Evolutionary conservation across 305 asterid genomes (phyloP).

Genomic region (Solanum hybrid): DNA sequence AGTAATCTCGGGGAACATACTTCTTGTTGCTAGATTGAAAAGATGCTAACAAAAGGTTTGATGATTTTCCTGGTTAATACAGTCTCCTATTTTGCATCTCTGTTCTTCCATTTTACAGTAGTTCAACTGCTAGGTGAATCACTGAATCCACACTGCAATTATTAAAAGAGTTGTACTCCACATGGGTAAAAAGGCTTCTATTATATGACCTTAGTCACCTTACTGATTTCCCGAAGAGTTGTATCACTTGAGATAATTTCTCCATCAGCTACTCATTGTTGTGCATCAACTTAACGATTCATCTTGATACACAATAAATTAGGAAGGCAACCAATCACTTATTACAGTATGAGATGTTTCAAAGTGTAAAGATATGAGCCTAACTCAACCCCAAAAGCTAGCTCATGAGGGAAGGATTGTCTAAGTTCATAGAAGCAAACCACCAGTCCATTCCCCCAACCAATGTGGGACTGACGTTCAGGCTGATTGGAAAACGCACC

Average conservation of each 20-base stretch:
- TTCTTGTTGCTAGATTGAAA: background rate
- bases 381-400: background rate
- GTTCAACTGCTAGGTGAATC: background rate
- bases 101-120: background rate
- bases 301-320: background rate
- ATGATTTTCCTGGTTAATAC: background rate
- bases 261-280: background rate
- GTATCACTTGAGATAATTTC: background rate
- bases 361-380: background rate
- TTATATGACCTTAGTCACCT: background rate
- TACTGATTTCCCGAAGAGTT: background rate
- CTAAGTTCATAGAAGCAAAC: background rate
- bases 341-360: background rate
- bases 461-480: background rate
- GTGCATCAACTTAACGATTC: background rate
- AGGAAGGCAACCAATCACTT: background rate
- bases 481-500: background rate
- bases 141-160: background rate
- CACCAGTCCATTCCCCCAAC: background rate
- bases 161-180: background rate
- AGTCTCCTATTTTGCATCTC: background rate
- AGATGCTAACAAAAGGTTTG: background rate
- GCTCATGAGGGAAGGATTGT: background rate
- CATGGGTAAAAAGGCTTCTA: background rate
- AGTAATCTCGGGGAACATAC: background rate